These are phyloP conservation scores for Lentinula sp. DNA, from an alignment of 768 basidiomycete genomes.

Conservation along the genomic window DNA sequence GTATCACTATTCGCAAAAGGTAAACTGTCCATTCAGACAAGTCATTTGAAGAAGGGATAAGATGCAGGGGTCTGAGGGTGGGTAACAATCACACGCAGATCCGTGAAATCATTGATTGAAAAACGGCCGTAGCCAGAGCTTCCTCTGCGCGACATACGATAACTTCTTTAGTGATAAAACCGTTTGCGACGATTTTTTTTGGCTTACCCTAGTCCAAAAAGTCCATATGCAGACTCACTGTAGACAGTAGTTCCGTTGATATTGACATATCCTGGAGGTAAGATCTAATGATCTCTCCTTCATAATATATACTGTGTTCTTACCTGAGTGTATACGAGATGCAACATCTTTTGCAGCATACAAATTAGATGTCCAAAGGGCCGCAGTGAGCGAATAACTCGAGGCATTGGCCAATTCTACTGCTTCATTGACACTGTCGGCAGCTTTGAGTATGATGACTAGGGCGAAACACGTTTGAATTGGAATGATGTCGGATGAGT, in stretches of 20 bases:
- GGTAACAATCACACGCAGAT: constrained; percentile 34
- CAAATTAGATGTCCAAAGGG: constrained; percentile 47
- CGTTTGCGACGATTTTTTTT: not conserved
- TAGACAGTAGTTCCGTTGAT: constrained; percentile 53
- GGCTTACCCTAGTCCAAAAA: constrained; percentile 42
- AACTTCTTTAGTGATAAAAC: not conserved
- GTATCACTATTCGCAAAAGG: no score
- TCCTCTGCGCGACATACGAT: constrained; percentile 20
- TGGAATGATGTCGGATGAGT: not conserved
- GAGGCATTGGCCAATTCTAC: constrained; percentile 49
- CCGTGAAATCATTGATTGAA: constrained; percentile 44
- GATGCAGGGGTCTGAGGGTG: constrained; percentile 26
- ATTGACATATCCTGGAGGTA: constrained; percentile 37
- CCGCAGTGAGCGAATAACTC: constrained; percentile 44
- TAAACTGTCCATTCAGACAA: no score
- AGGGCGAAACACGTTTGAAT: not conserved
- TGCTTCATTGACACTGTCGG: constrained; percentile 47
- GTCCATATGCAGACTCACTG: constrained; percentile 29
- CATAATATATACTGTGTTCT: not conserved
- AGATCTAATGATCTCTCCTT: not conserved
- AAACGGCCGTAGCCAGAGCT: constrained; percentile 48
- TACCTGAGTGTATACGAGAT: constrained; percentile 40
- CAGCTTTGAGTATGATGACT: constrained; percentile 40
- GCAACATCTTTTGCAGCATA: constrained; percentile 39
- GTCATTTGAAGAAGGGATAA: constrained; percentile 14